Evolutionary conservation across 768 basidiomycete species (phyloP).

Genomic region (Hydnomerulius pinastri): DNA sequence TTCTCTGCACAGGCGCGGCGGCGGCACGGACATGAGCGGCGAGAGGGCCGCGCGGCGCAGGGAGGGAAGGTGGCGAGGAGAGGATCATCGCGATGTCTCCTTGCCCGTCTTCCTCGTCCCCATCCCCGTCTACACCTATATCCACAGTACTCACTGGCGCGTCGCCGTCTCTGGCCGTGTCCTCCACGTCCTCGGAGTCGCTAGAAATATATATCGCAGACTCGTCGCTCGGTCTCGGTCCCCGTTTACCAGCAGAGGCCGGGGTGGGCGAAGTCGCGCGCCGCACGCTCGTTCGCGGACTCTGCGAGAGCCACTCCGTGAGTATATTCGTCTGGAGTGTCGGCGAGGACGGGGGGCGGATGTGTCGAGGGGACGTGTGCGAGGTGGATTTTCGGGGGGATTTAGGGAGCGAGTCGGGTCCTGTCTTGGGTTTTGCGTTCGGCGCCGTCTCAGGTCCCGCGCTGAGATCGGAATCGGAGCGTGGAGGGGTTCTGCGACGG

Average conservation of each 20-base stretch:
- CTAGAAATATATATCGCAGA: slow-evolving; percentile 29
- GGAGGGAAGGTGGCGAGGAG: slow-evolving; percentile 21
- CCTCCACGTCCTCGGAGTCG: slow-evolving; percentile 25
- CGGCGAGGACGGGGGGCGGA: slow-evolving; percentile 13
- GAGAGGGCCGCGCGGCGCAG: slow-evolving; percentile 1
- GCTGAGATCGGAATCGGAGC: background rate
- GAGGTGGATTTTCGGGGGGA: slow-evolving; percentile 26
- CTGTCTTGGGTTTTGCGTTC: slow-evolving; percentile 7
- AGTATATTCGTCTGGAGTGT: background rate
- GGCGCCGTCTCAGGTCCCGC: background rate
- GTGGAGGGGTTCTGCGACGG: no score
- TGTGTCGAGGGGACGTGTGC: slow-evolving; percentile 28
- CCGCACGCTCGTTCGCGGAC: background rate
- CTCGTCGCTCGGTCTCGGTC: slow-evolving; percentile 10
- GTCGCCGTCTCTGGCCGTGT: background rate
- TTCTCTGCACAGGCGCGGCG: slow-evolving; percentile 5
- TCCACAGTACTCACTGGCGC: background rate
- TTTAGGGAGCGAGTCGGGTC: slow-evolving; percentile 15
- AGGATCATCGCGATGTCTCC: slow-evolving; percentile 28
- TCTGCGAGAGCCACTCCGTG: no score
- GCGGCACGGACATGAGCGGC: background rate
- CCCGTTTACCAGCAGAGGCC: background rate
- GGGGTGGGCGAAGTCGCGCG: background rate
- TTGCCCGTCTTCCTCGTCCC: slow-evolving; percentile 5
- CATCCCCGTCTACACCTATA: background rate